These are phyloP conservation scores for Gliomastix tumulicola DNA, from an alignment of 2,329 filamentous ascomycete species.

Conservation along the genomic window DNA sequence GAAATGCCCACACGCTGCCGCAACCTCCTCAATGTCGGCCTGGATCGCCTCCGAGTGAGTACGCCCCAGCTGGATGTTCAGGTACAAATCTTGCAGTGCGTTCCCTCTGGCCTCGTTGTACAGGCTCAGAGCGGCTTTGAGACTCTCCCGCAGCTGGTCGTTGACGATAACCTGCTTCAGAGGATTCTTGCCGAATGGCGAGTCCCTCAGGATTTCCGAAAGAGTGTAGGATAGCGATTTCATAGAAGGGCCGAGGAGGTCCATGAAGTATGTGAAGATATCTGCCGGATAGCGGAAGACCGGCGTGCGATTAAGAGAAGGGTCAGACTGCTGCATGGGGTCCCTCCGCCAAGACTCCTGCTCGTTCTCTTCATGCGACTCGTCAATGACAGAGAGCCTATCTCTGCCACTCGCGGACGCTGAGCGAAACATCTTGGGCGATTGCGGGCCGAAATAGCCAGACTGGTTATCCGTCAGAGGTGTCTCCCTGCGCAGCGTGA, in stretches of 20 bases:
- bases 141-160: slow-evolving; percentile 70
- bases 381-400: slow-evolving; percentile 55
- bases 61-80: slow-evolving; percentile 65
- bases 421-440: slow-evolving; percentile 16
- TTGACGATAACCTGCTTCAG: slow-evolving; percentile 68
- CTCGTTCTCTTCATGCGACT: slow-evolving; percentile 55
- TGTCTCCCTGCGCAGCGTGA: slow-evolving; percentile 68
- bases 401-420: slow-evolving; percentile 29
- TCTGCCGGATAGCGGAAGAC: slow-evolving; percentile 61
- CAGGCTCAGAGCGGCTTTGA: slow-evolving; percentile 71
- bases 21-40: slow-evolving; percentile 94
- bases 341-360: slow-evolving; percentile 32
- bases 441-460: slow-evolving; percentile 1
- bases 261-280: slow-evolving; percentile 88
- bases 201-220: slow-evolving; percentile 78
- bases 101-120: slow-evolving; percentile 71
- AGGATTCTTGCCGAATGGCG: slow-evolving; percentile 68
- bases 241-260: slow-evolving; percentile 85
- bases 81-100: slow-evolving; percentile 75
- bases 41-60: slow-evolving; percentile 67
- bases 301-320: slow-evolving; percentile 18
- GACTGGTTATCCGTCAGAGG: slow-evolving; percentile 9
- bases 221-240: slow-evolving; percentile 91
- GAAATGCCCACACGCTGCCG: slow-evolving; percentile 95
- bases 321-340: slow-evolving; percentile 18